These are phyloP conservation scores for Talaromyces funiculosus DNA, from an alignment of 2,329 filamentous ascomycete genomes.

Conservation along the genomic window DNA sequence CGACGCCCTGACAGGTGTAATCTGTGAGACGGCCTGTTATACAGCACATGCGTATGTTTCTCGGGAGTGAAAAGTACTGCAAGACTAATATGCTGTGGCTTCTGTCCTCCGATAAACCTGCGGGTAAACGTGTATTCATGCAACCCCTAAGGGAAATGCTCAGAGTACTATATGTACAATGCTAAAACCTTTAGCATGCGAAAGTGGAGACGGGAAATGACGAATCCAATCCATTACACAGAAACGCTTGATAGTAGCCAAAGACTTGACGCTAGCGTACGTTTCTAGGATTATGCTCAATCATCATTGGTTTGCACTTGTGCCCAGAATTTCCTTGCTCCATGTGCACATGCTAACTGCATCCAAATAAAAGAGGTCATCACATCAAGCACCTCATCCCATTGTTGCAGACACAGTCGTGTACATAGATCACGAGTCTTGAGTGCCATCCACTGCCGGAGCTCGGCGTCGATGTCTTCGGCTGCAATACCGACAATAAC, in stretches of 20 bases:
- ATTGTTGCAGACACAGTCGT: slow-evolving; percentile 4
- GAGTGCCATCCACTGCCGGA: slow-evolving; percentile 9
- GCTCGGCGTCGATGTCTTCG: slow-evolving; percentile 10
- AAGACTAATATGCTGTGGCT: background rate
- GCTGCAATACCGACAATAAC: slow-evolving; percentile 15
- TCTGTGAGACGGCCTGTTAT: background rate
- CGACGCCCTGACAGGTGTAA: background rate
- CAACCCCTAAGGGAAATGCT: background rate
- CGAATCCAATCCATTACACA: background rate
- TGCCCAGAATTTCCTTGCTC: slow-evolving; percentile 12
- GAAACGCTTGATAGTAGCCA: background rate
- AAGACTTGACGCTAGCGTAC: background rate
- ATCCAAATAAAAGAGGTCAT: slow-evolving; percentile 15
- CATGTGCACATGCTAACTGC: slow-evolving; percentile 9
- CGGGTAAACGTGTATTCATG: background rate
- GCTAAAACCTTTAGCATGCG: background rate
- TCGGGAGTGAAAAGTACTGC: background rate
- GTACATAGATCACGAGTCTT: slow-evolving; percentile 3
- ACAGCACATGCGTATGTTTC: background rate
- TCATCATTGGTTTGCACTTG: background rate
- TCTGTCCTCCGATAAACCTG: background rate
- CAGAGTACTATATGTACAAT: background rate
- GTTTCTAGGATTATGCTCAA: background rate
- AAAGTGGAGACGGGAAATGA: background rate
- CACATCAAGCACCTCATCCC: slow-evolving; percentile 4